Evolutionary conservation across 1,139 yeast species (phyloP).

Genomic region (Pichia sp.): DNA sequence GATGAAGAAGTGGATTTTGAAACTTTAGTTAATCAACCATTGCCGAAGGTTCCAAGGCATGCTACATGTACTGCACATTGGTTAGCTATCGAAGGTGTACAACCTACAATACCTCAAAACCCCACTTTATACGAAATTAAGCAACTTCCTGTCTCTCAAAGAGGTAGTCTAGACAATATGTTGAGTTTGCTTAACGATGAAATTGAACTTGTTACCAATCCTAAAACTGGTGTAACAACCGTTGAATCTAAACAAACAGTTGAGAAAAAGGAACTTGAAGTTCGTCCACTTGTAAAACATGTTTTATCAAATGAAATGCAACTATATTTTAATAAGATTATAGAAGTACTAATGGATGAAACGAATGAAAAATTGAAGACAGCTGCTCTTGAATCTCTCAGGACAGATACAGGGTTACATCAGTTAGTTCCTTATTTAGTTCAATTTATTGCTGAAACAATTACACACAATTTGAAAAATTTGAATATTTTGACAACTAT

Average conservation of each 20-base stretch:
- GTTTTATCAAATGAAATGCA: slow-evolving; percentile 91
- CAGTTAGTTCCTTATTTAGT: slow-evolving; percentile 94
- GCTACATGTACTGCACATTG: slow-evolving; percentile 95
- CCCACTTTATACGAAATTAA: slow-evolving; percentile 76
- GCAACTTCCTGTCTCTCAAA: slow-evolving; percentile 53
- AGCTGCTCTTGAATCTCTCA: slow-evolving; percentile 78
- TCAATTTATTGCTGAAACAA: slow-evolving; percentile 92
- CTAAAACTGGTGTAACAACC: slow-evolving; percentile 24
- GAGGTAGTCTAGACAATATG: slow-evolving; percentile 61
- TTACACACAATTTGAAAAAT: slow-evolving; percentile 78
- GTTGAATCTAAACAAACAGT: slow-evolving; percentile 21
- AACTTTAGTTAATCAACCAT: slow-evolving; percentile 83
- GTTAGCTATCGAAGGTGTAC: slow-evolving; percentile 98
- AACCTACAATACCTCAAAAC: slow-evolving; percentile 95
- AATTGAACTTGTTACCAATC: slow-evolving; percentile 23
- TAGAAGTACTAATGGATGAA: slow-evolving; percentile 63
- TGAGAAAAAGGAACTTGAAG: slow-evolving; percentile 58
- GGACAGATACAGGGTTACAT: slow-evolving; percentile 92
- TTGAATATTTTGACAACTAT: slow-evolving; percentile 72
- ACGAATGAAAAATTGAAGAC: slow-evolving; percentile 54
- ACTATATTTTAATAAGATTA: slow-evolving; percentile 85
- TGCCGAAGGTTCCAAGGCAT: slow-evolving; percentile 91
- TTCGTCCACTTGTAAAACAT: slow-evolving; percentile 93
- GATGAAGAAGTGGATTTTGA: slow-evolving; percentile 93
- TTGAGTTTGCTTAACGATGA: slow-evolving; percentile 30